Evolutionary conservation across 1,284 basidiomycete species (phyloP), one percentile per base, ranked within the genome.

Genomic region (Trichosporon asahii): DNA sequence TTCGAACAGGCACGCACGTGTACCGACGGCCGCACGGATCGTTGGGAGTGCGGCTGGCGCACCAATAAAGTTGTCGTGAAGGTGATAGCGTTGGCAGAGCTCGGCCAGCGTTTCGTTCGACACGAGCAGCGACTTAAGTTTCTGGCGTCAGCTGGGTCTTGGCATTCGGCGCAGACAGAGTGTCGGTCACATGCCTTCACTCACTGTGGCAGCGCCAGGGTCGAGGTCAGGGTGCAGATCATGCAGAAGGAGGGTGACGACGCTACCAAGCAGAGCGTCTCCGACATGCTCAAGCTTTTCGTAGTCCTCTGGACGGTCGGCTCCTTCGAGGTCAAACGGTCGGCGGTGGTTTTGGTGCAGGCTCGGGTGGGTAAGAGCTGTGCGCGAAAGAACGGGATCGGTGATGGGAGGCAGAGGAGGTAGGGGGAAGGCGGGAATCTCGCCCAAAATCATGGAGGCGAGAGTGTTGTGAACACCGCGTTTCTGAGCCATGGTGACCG

Each of bases 231-330:
- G 81, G 61, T 73, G 79, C 33, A 80, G 66, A 29, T 80, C 74
- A 40, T 82, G 75, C 15, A 82, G 72, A 25, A 82, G 70, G 1
- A 72, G 60, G 0, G 79, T 81, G 33, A 80, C 75, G 31, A 76
- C 66, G 18, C 66, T 60, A 21, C 74, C 76, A 6, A 80, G 70
- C 4, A 82, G 40, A 15, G 67, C 72, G 68, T 82, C 80, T 1
- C 80, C 80, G 18, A 82, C 76, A 70, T 79, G 78, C 70, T 82
- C 80, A 18, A 82, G 75, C 74, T 82, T 82, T 63, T 82, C 80
- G 66, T 82, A 80, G 69, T 81, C 76, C 23, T 70, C 60, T 0
- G 72, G 69, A 27, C 69, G 69, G 8, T 66, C 68, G 1, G 66
- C 35, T 4, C 55, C 64, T 65, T 72, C 66, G 63, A 75, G 31